These are phyloP conservation scores for Chenopodium berlandieri DNA, from an alignment of 148 eudicot species.

Conservation along the genomic window DNA sequence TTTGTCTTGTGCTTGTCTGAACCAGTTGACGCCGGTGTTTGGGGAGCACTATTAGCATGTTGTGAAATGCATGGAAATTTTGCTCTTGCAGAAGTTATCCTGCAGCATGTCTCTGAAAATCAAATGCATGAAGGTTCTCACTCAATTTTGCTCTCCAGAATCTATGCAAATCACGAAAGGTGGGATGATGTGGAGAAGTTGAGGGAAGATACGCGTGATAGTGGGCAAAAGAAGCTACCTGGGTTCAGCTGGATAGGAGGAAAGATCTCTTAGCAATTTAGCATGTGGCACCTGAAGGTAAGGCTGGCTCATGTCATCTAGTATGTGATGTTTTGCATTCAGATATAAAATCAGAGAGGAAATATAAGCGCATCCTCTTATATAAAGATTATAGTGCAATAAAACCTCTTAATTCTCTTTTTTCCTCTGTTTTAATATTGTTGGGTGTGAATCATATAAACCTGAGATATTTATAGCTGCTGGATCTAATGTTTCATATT, in stretches of 20 bases:
- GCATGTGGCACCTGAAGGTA: background rate
- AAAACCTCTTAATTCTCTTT: no score
- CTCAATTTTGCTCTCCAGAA: constrained; percentile 61
- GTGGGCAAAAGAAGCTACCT: constrained; percentile 43
- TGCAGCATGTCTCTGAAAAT: constrained; percentile 36
- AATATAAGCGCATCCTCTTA: no score
- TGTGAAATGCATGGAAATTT: constrained; percentile 66
- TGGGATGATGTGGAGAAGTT: constrained; percentile 69
- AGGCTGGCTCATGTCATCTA: background rate
- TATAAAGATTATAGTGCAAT: no score
- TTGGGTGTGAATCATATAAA: no score
- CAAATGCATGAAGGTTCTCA: constrained; percentile 35
- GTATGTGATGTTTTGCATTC: background rate
- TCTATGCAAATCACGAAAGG: constrained; percentile 64
- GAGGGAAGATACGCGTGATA: constrained; percentile 42
- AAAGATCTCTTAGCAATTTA: constrained; percentile 1
- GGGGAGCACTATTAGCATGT: constrained; percentile 87
- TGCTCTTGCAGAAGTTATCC: constrained; percentile 47
- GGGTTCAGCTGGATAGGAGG: constrained; percentile 66
- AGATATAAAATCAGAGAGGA: no score
- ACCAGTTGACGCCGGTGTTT: constrained; percentile 64
- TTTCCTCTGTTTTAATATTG: no score
- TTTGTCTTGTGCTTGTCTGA: constrained; percentile 44
- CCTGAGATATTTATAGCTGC: no score
- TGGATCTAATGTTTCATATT: no score